Conservation (phyloP, 495 filamentous ascomycete species). For the Aspergillus ostianus region DNA sequence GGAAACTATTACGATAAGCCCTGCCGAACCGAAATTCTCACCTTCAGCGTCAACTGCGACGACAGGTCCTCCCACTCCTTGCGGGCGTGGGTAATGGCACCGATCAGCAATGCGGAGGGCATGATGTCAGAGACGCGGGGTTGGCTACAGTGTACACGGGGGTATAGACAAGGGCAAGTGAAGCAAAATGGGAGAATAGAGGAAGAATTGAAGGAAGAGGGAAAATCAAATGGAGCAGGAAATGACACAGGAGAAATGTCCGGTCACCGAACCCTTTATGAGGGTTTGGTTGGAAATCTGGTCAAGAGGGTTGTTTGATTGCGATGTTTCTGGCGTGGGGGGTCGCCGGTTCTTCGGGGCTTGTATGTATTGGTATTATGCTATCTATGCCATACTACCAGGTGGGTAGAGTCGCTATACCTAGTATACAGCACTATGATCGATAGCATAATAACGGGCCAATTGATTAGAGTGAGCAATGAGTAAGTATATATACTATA, state of each 20-base stretch:
- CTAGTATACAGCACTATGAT: too few species aligned
- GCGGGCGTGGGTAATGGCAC: slow-evolving; percentile 51
- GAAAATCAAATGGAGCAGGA: neutral
- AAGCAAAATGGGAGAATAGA: neutral
- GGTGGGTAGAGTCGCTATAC: too few species aligned
- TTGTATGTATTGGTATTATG: neutral
- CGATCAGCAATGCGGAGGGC: slow-evolving; percentile 53
- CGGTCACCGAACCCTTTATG: neutral
- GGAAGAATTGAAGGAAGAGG: neutral
- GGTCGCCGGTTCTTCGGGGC: neutral
- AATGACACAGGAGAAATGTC: neutral
- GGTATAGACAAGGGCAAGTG: too few species aligned
- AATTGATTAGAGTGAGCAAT: too few species aligned
- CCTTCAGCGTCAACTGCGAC: slow-evolving; percentile 53
- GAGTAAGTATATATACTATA: too few species aligned
- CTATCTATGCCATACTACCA: too few species aligned
- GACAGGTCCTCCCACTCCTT: slow-evolving; percentile 57
- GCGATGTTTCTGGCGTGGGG: neutral
- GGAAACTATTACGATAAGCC: too few species aligned
- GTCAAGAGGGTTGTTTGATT: neutral
- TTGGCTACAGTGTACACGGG: slow-evolving; percentile 13
- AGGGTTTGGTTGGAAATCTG: neutral
- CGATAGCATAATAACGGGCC: too few species aligned
- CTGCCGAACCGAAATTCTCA: slow-evolving; percentile 16
- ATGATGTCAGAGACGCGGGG: slow-evolving; percentile 31